These are phyloP conservation scores for Lachancea mirantina DNA, from an alignment of 805 yeast genomes.

Conservation along the genomic window DNA sequence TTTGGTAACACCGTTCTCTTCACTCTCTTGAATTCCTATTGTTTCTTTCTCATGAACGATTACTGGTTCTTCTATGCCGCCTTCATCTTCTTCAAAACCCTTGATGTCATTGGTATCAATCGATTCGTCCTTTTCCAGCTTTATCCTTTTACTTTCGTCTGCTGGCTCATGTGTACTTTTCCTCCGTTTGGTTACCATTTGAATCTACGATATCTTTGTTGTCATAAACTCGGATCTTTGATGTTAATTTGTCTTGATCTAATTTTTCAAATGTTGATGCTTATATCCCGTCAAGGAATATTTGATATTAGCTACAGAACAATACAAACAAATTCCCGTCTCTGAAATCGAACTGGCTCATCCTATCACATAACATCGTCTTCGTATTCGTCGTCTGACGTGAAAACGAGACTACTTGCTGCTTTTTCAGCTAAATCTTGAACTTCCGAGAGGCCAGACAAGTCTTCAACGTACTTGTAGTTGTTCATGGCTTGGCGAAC, in stretches of 20 bases:
- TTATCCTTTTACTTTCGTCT: constrained; percentile 14
- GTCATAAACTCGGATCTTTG: too few relatives aligned
- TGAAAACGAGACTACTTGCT: constrained; percentile 24
- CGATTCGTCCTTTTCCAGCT: background rate
- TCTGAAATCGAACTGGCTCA: too few relatives aligned
- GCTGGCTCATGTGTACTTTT: constrained; percentile 17
- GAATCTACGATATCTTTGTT: background rate
- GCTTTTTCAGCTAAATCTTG: constrained; percentile 48
- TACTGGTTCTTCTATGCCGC: constrained; percentile 16
- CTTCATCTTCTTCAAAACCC: constrained; percentile 23
- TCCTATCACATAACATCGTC: constrained; percentile 12
- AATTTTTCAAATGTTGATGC: too few relatives aligned
- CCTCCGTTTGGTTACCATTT: constrained; percentile 18
- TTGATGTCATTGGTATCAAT: too few relatives aligned
- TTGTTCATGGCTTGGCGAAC: constrained; percentile 64
- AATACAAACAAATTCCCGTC: too few relatives aligned
- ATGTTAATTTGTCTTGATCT: too few relatives aligned
- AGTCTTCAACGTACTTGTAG: constrained; percentile 57
- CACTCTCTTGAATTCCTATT: too few relatives aligned
- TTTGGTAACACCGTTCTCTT: constrained; percentile 33
- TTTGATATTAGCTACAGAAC: too few relatives aligned
- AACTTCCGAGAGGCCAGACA: constrained; percentile 72
- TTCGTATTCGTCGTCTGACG: constrained; percentile 22
- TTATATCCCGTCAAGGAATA: too few relatives aligned
- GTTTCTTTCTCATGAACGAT: constrained; percentile 21